phyloP scores from a whole-genome alignment of 2,329 filamentous ascomycete genomes.

The Didymella keratinophila region DNA sequence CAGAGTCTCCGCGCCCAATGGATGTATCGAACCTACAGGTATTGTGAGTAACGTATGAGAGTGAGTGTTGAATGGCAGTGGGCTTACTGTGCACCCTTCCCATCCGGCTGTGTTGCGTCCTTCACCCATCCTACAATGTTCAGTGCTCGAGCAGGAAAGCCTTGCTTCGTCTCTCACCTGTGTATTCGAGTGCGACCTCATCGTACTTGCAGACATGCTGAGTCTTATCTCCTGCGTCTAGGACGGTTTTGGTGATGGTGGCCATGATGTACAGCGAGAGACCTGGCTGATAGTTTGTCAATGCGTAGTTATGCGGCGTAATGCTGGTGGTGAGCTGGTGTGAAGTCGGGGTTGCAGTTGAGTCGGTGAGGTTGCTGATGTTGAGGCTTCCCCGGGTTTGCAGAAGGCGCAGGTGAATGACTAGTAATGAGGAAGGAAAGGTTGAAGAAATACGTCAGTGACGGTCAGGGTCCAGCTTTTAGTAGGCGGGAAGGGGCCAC shows the following conservation, averaged over 20 bases:
- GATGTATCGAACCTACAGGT: slow-evolving; percentile 84
- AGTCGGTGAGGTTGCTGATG: not conserved
- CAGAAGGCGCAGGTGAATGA: slow-evolving; percentile 5
- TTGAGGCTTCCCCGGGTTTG: not conserved
- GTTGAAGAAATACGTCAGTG: slow-evolving; percentile 8
- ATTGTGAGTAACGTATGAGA: slow-evolving; percentile 18
- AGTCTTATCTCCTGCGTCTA: slow-evolving; percentile 67
- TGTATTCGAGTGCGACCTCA: slow-evolving; percentile 87
- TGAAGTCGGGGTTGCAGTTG: not conserved
- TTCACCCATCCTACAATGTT: slow-evolving; percentile 70
- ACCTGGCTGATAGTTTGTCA: slow-evolving; percentile 4
- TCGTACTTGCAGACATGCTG: slow-evolving; percentile 71
- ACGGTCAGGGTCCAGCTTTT: slow-evolving; percentile 30
- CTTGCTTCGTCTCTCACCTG: slow-evolving; percentile 55
- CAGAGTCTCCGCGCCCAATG: slow-evolving; percentile 77
- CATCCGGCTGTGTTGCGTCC: slow-evolving; percentile 66
- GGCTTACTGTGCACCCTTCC: slow-evolving; percentile 75
- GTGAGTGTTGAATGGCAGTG: not conserved
- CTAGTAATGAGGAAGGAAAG: slow-evolving; percentile 9
- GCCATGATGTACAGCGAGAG: slow-evolving; percentile 50
- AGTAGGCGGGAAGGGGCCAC: slow-evolving; percentile 26
- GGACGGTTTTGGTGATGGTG: slow-evolving; percentile 71
- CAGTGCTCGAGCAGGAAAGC: slow-evolving; percentile 14
- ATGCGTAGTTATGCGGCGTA: not conserved
- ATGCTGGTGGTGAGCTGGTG: slow-evolving; percentile 2